Evolutionary conservation across 2,329 filamentous ascomycete species (phyloP).

Genomic region (Arthrinium phaeospermum): DNA sequence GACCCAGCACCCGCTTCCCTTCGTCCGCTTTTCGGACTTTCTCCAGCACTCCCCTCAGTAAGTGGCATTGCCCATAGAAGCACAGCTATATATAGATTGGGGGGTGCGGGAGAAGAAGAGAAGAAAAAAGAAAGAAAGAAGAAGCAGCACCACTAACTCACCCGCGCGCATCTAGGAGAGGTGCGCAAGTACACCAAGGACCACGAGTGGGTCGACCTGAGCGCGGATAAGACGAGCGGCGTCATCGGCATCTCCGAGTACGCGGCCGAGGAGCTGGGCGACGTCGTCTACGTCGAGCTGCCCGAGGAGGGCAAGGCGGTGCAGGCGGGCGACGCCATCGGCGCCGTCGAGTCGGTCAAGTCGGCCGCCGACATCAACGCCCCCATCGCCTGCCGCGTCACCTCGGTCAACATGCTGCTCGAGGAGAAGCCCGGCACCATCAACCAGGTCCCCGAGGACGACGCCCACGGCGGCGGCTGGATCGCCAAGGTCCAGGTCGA

Average conservation of each 20-base stretch:
- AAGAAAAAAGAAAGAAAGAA: neutral
- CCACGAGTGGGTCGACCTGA: constrained; percentile 97
- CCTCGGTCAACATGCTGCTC: constrained; percentile 73
- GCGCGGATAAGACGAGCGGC: constrained; percentile 81
- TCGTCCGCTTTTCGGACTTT: constrained; percentile 50
- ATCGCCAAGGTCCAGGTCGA: constrained; percentile 84
- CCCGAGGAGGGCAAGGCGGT: constrained; percentile 74
- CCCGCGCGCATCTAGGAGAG: constrained; percentile 49
- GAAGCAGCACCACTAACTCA: constrained; percentile 43
- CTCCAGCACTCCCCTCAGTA: constrained; percentile 52
- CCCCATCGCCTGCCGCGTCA: constrained; percentile 79
- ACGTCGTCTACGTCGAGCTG: constrained; percentile 97
- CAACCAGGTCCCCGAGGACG: constrained; percentile 87
- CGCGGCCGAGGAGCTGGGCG: constrained; percentile 89
- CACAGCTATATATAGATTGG: constrained; percentile 27
- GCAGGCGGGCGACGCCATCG: constrained; percentile 80
- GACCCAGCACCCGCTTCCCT: constrained; percentile 42
- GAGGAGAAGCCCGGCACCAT: constrained; percentile 87
- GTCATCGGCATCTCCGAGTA: constrained; percentile 86
- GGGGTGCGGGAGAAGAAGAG: neutral
- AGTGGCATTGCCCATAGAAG: constrained; percentile 27
- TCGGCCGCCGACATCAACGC: constrained; percentile 97
- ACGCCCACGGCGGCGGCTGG: constrained; percentile 80
- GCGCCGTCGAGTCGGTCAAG: constrained; percentile 97
- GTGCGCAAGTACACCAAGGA: constrained; percentile 92